These are phyloP conservation scores for Saccharomyces hybrid DNA, from an alignment of 1,139 yeast genomes.

Conservation along the genomic window DNA sequence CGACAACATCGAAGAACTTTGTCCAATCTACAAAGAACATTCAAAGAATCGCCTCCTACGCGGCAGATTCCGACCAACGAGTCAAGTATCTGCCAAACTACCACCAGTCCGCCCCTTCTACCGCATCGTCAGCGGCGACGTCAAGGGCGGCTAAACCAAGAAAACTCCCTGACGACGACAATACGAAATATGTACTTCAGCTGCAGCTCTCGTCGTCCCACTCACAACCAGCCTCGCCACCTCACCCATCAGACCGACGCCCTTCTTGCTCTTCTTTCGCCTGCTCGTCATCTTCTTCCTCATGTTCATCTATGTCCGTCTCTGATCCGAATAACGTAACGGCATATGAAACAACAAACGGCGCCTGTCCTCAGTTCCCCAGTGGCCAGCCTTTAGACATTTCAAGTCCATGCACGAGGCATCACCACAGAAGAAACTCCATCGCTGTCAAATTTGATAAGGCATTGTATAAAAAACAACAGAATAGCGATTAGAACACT, in stretches of 20 bases:
- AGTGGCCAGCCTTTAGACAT: neutral
- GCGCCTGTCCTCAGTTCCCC: neutral
- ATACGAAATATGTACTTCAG: neutral
- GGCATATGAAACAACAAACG: neutral
- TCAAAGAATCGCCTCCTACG: neutral
- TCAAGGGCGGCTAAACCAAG: neutral
- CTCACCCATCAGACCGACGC: neutral
- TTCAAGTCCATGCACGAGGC: slow-evolving; percentile 20
- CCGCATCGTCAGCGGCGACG: neutral
- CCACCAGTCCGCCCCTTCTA: neutral
- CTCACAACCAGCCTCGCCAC: neutral
- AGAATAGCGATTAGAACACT: slow-evolving; percentile 2
- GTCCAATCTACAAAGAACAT: neutral
- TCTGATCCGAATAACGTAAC: neutral
- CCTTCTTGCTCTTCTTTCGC: neutral
- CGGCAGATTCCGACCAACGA: neutral
- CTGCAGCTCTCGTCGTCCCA: neutral
- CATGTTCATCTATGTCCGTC: neutral
- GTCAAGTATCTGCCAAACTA: neutral
- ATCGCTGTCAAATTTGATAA: slow-evolving; percentile 28
- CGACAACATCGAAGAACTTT: neutral
- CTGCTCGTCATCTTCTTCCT: neutral
- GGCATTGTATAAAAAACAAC: slow-evolving; percentile 10
- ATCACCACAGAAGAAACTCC: slow-evolving; percentile 32
- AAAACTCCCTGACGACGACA: neutral